Base-by-base conservation (phyloP, 768 basidiomycete species). In the Agaricus subrufescens region DNA sequence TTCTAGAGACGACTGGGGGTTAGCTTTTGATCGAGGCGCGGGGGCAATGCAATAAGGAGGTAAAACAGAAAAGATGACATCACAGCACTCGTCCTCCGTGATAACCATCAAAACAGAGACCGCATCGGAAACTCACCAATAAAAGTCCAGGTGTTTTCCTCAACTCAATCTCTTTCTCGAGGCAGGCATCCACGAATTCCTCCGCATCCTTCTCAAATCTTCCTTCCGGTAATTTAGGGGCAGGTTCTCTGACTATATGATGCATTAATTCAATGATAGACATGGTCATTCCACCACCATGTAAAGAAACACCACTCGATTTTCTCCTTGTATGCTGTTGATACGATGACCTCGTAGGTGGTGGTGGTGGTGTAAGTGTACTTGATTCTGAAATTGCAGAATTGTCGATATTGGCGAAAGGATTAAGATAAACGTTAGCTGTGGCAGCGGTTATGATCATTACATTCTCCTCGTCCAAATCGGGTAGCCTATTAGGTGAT, bases 181-280 rank as follows among this genome's bases (percentile, higher is more conserved):
- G 69, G 73, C 94, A 98, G 34, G 84, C 85, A 67, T 97, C 89
- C 42, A 98, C 86, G 58, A 99, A 98, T 50, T 81, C 80, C 62
- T 92, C 89, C 6, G 91, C 88, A 63, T 87, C 83, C 52, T 71
- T 69, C 1, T 86, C 85, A 77, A 77, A 81, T 25, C 73, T 78
- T 31, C 84, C 85, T 51, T 88, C 83, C 0, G 85, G 79, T 54
- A 99, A 71, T 64, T 83, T 76, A 23, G 97, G 97, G 25, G 97
- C 94, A 43, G 97, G 94, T 72, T 99, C 97, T 62, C 98, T 93
- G 40, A 99, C 97, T 62, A 99, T 98, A 67, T 98, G 94, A 67
- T 99, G 97, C 64, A 99, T 77, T 48, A 99, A 70, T 73, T 99
- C 97, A 56, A 99, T 78, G 70, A 99, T 99, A 65, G 89, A 91